Base-by-base conservation (phyloP, 768 basidiomycete species). In the Boletus rubroflammeus region DNA sequence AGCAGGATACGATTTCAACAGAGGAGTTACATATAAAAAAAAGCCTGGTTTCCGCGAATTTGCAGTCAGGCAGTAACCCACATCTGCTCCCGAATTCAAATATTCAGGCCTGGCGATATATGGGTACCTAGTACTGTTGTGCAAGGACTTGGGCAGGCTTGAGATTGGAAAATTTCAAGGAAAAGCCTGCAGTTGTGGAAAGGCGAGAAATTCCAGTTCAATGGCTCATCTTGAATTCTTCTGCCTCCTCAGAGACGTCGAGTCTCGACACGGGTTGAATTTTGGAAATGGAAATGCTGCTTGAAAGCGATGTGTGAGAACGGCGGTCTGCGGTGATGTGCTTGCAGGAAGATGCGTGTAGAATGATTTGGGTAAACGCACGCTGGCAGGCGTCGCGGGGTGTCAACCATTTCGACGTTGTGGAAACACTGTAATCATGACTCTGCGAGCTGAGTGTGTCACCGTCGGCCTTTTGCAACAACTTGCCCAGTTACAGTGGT, bases 331-430 rank as follows among this genome's bases (percentile, higher is more conserved):
- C n/a, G n/a, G 53, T 25, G 21, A 31, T 19, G 25, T 17, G 25
- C 31, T 17, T 53, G 53, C 53, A 51, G 39, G 53, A 21, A 11
- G 15, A 3, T 6, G 50, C 50, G 6, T 42, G 53, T 31, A n/a
- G n/a, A n/a, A n/a, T 19, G n/a, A 19, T 19, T 51, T 29, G 31
- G n/a, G 52, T 53, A 53, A 51, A 51, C 29, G 35, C 14, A n/a
- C n/a, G n/a, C 7, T 36, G 36, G 17, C 17, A 6, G 14, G 6
- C 17, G 31, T n/a, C 29, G 21, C 38, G 48, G 5, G 8, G 28
- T 36, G 25, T 9, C 25, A 19, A 29, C 19, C 19, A 21, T 40
- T 40, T n/a, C 25, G 1, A 26, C 41, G 2, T 49, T 5, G n/a
- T 36, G 17, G 40, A 43, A 40, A 34, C 19, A 51, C 51, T 8